Percentiles rank a stretch among this genome's conserved stretches.
Conservation (phyloP, 2,329 filamentous ascomycete genomes). For the Penicillium sp. region DNA sequence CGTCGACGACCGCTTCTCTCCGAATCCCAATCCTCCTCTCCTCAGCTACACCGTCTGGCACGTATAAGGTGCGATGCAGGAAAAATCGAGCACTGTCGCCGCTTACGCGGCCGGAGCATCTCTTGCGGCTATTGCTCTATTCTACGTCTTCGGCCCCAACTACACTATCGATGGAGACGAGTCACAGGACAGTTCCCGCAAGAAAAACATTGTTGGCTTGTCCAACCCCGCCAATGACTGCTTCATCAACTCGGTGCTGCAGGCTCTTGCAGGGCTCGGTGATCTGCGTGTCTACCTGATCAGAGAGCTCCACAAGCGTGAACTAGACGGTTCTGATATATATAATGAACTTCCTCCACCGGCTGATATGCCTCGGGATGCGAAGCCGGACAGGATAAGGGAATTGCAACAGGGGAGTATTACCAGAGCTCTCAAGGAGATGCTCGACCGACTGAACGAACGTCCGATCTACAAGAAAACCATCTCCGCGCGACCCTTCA, state of each 20-base stretch:
- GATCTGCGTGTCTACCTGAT: slow-evolving; percentile 88
- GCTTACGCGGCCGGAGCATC: slow-evolving; percentile 93
- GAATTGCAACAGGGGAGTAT: slow-evolving; percentile 71
- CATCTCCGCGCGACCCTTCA: slow-evolving; percentile 76
- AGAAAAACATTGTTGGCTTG: slow-evolving; percentile 80
- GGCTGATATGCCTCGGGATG: too few relatives aligned
- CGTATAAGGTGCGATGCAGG: too few relatives aligned
- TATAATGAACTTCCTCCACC: slow-evolving; percentile 48
- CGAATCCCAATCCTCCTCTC: too few relatives aligned
- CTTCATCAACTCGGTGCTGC: slow-evolving; percentile 93
- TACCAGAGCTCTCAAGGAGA: slow-evolving; percentile 79
- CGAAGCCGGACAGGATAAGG: slow-evolving; percentile 43
- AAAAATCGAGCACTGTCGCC: slow-evolving; percentile 72
- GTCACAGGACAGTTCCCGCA: slow-evolving; percentile 52
- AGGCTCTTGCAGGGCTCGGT: slow-evolving; percentile 80
- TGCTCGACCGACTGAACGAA: slow-evolving; percentile 86
- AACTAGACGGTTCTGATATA: slow-evolving; percentile 66
- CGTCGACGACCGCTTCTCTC: too few relatives aligned
- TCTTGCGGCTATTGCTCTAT: slow-evolving; percentile 83
- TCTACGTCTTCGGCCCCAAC: slow-evolving; percentile 94
- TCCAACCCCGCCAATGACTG: slow-evolving; percentile 88
- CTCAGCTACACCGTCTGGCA: too few relatives aligned
- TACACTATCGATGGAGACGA: slow-evolving; percentile 84
- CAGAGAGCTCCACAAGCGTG: slow-evolving; percentile 74
- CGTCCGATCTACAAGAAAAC: slow-evolving; percentile 88